A percentile compares a stretch with the other conserved stretches of the same genome.
These are phyloP conservation scores for Penicillium sp. DNA, from an alignment of 2,329 filamentous ascomycete species.

Conservation along the genomic window DNA sequence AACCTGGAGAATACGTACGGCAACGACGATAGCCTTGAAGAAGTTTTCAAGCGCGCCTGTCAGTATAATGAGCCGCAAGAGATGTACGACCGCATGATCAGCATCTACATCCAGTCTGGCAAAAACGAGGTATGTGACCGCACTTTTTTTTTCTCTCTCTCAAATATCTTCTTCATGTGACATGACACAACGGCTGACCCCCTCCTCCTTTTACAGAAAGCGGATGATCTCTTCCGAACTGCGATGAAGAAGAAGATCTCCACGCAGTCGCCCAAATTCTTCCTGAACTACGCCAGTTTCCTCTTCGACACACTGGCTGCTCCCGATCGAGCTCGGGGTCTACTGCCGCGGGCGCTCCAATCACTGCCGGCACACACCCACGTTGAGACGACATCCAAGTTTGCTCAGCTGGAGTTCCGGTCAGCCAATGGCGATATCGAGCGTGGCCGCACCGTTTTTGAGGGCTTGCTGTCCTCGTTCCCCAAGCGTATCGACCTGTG, in stretches of 20 bases:
- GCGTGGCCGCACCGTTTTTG: slow-evolving; percentile 89
- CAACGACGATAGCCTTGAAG: slow-evolving; percentile 72
- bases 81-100: slow-evolving; percentile 80
- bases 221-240: slow-evolving; percentile 77
- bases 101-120: slow-evolving; percentile 88
- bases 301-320: slow-evolving; percentile 67
- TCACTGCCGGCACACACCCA: slow-evolving; percentile 66
- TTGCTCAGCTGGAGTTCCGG: slow-evolving; percentile 86
- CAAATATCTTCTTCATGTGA: too few relatives aligned
- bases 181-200: background rate
- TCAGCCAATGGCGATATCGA: slow-evolving; percentile 77
- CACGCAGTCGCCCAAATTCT: slow-evolving; percentile 65
- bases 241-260: slow-evolving; percentile 90
- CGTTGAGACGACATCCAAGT: slow-evolving; percentile 73
- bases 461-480: slow-evolving; percentile 74
- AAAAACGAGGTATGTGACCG: slow-evolving; percentile 66
- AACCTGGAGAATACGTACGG: slow-evolving; percentile 92
- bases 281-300: slow-evolving; percentile 93
- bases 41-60: slow-evolving; percentile 85
- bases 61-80: slow-evolving; percentile 90
- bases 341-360: slow-evolving; percentile 79
- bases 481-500: slow-evolving; percentile 88
- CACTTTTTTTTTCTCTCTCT: too few relatives aligned
- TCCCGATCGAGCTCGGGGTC: slow-evolving; percentile 66
- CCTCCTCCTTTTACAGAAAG: slow-evolving; percentile 55